phyloP scores from a whole-genome alignment of 139 green algal species.

The Asterochloris erici region DNA sequence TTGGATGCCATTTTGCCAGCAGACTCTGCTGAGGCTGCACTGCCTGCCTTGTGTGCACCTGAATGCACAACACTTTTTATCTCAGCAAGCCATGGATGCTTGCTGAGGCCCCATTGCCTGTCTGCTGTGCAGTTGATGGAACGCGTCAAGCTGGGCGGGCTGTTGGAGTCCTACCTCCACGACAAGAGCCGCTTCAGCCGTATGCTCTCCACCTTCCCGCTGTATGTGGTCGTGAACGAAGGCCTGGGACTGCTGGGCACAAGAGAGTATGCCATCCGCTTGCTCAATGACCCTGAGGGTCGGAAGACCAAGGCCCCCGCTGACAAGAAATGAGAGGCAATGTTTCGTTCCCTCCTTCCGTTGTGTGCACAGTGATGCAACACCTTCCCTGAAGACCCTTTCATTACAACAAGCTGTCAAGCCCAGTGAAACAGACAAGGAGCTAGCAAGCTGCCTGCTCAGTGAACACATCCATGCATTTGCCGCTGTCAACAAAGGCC shows the following conservation, averaged over 20 bases:
- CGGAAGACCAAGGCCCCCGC: neutral
- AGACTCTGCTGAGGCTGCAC: neutral
- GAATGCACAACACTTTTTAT: too few species aligned
- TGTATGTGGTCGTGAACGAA: constrained; percentile 75
- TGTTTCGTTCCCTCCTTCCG: neutral
- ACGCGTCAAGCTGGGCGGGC: constrained; percentile 42
- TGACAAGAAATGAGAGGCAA: neutral
- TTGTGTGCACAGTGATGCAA: neutral
- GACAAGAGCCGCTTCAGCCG: constrained; percentile 43
- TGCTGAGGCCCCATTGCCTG: neutral
- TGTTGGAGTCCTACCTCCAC: constrained; percentile 71
- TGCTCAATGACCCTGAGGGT: constrained; percentile 30
- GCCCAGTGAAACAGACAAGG: neutral
- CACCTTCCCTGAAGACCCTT: neutral
- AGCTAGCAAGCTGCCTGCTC: neutral
- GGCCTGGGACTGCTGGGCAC: constrained; percentile 67
- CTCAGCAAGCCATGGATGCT: neutral
- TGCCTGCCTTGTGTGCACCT: neutral
- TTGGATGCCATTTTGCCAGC: neutral
- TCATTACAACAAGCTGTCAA: too few species aligned
- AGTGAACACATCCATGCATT: neutral
- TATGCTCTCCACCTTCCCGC: constrained; percentile 45
- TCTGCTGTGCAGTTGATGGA: constrained; percentile 36
- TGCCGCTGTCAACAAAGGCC: neutral
- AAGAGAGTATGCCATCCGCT: constrained; percentile 51